Evolutionary conservation across 2,329 filamentous ascomycete species (phyloP).

Genomic region (Trichoderma sp.): DNA sequence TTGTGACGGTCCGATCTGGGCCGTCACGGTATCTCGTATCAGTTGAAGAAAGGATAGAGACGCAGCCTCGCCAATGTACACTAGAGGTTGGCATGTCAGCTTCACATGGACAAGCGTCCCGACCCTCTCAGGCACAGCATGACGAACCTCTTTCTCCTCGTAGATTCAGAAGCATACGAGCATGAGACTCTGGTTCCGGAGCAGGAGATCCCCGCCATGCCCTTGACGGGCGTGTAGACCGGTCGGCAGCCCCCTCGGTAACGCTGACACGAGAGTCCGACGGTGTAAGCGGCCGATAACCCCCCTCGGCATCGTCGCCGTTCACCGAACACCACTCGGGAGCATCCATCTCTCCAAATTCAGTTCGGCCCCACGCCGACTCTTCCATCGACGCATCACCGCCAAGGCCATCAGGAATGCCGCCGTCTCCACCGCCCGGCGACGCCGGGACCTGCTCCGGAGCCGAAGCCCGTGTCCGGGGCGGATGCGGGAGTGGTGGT

Average conservation of each 20-base stretch:
- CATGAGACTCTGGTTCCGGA: slow-evolving; percentile 31
- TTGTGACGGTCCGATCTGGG: slow-evolving; percentile 56
- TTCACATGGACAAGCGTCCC: no score
- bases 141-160: slow-evolving; percentile 54
- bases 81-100: slow-evolving; percentile 34
- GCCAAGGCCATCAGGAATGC: not conserved
- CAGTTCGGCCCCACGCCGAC: slow-evolving; percentile 12
- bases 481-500: not conserved
- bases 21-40: slow-evolving; percentile 50
- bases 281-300: slow-evolving; percentile 36
- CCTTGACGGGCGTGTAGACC: slow-evolving; percentile 28
- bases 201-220: slow-evolving; percentile 4
- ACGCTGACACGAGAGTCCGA: slow-evolving; percentile 38
- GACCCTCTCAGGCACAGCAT: no score
- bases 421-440: slow-evolving; percentile 21
- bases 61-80: slow-evolving; percentile 54
- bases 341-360: not conserved
- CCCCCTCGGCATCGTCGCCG: slow-evolving; percentile 4
- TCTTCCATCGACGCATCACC: not conserved
- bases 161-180: slow-evolving; percentile 54
- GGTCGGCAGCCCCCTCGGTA: slow-evolving; percentile 27
- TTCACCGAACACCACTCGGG: slow-evolving; percentile 17
- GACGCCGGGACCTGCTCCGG: slow-evolving; percentile 14
- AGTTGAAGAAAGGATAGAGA: slow-evolving; percentile 60
- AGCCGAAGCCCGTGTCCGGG: slow-evolving; percentile 1